A percentile compares a stretch with the other conserved stretches of the same genome.
Evolutionary conservation across 305 asterid species (phyloP).

Genomic region (Andrographis paniculata): DNA sequence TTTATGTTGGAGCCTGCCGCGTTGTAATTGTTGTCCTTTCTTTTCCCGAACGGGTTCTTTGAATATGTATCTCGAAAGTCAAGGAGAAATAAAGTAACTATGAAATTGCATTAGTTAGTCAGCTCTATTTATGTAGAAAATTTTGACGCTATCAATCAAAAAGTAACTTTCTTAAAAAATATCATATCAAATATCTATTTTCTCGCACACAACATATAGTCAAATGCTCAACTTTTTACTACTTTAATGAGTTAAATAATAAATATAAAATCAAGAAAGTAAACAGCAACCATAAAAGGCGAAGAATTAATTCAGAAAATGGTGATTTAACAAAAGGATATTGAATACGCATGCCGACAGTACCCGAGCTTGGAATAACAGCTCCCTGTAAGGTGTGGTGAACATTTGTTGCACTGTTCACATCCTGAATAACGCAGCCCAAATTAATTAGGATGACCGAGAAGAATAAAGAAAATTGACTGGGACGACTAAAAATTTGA

Average conservation of each 20-base stretch:
- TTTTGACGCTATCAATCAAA: no score
- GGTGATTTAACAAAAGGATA: constrained; percentile 74
- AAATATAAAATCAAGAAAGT: no score
- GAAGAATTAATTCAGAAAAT: no score
- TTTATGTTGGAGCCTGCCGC: constrained; percentile 39
- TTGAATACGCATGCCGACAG: constrained; percentile 99
- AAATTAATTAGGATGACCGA: constrained; percentile 12
- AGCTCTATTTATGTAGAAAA: no score
- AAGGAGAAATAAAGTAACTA: constrained; percentile 39
- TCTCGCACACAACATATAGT: no score
- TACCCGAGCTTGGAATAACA: constrained; percentile 94
- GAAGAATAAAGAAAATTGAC: not conserved
- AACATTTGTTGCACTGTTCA: constrained; percentile 83
- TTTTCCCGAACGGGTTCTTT: constrained; percentile 90
- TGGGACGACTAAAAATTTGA: not conserved
- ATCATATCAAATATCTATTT: no score
- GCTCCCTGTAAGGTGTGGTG: constrained; percentile 97
- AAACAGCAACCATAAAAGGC: no score
- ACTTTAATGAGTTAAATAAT: no score
- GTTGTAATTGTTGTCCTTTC: constrained; percentile 61
- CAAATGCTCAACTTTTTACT: no score
- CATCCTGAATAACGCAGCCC: constrained; percentile 51
- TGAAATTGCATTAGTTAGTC: no score
- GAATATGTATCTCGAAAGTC: constrained; percentile 74
- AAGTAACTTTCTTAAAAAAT: no score